Evolutionary conservation across 352 stramenopile genomes (phyloP), one percentile per base, ranked within the genome.

Genomic region (Globisporangium nodosum): DNA sequence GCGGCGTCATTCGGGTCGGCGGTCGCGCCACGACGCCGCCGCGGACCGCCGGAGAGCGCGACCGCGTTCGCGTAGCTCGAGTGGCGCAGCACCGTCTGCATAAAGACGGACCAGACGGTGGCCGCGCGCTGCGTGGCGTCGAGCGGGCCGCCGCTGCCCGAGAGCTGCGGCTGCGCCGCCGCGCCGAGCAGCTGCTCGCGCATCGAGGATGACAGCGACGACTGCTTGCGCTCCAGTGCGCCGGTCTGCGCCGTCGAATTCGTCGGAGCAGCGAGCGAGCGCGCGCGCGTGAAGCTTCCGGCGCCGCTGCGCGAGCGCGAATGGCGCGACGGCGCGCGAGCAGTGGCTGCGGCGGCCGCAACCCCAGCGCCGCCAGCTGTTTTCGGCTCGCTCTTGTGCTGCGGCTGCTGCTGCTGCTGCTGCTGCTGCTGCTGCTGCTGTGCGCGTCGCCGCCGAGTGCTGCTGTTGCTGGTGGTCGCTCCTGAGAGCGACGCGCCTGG

Each of bases 21-120:
- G 27, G n/a, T 54, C 2, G 30, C 40, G 49, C 49, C 49, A 8
- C 5, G 15, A 43, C 33, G 52, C 7, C 52, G 37, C 12, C 31
- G n/a, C 12, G 16, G 20, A n/a, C 54, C 40, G 45, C 45, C 54
- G 0, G 51, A 56, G 52, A 65, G 59, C 37, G 59, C 59, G 52
- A 65, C 42, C 13, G 52, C 53, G 39, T 58, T 33, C 4, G 59
- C 12, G 30, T 56, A 35, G 52, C 50, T 59, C 3, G 59, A 54
- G 46, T 60, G 45, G 35, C 59, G 59, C 46, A 65, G 39, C 5
- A 65, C 59, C 5, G 50, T 65, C 39, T 65, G 59, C 45, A 60
- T 43, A 42, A 65, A 65, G 16, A 65, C 27, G 18, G 52, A 46
- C 59, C 59, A 65, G 46, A 65, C 39, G 4, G 59, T 65, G 8